These are phyloP conservation scores for Chytridiales sp. DNA, from an alignment of 371 early-diverging fungal genomes.

Conservation along the genomic window DNA sequence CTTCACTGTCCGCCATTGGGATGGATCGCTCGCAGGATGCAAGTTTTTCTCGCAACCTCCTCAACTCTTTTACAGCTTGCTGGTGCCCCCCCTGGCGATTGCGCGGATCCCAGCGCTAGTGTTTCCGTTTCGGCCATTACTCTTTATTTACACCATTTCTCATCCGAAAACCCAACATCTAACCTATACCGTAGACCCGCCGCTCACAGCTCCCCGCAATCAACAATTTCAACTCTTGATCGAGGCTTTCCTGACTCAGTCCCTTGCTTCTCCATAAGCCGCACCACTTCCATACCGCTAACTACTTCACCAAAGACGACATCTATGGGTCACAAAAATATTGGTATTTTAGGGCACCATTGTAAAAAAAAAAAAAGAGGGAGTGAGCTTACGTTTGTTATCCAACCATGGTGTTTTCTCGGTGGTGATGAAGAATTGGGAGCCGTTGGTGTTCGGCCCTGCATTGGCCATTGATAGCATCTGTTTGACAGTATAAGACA, in stretches of 20 bases:
- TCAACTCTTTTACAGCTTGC: no score
- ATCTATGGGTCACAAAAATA: constrained; percentile 4
- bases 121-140: no score
- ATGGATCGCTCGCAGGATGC: no score
- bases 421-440: constrained; percentile 98
- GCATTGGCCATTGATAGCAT: constrained; percentile 86
- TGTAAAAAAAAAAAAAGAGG: no score
- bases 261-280: constrained; percentile 71
- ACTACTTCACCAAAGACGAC: constrained; percentile 7
- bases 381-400: constrained; percentile 91
- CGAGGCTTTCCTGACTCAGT: constrained; percentile 62
- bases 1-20: no score
- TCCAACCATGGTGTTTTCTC: constrained; percentile 91
- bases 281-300: constrained; percentile 7
- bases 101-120: no score
- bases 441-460: constrained; percentile 64
- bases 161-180: no score
- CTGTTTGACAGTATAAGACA: constrained; percentile 13
- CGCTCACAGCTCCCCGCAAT: constrained; percentile 71
- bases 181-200: no score
- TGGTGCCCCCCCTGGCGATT: no score
- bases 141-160: no score
- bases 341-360: no score
- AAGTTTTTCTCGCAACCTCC: no score
- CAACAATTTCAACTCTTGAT: constrained; percentile 66